A percentile compares a stretch with the other conserved stretches of the same genome.
Conservation (phyloP, 1,139 yeast genomes). For the Hansenula lynferdii region DNA sequence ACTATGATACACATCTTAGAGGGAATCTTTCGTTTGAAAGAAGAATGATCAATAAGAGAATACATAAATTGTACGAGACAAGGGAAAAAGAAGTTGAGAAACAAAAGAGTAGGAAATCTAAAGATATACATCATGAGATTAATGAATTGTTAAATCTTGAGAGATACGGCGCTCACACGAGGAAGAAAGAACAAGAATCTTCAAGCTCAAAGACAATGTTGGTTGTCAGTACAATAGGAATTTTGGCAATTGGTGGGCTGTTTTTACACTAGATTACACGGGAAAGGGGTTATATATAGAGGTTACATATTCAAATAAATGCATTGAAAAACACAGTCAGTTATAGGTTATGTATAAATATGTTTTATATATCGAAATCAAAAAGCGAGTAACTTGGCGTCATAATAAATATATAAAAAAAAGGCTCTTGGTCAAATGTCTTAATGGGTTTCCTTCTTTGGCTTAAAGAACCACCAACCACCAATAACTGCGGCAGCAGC, state of each 20-base stretch:
- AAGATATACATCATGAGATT: not conserved
- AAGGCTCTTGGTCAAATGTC: not conserved
- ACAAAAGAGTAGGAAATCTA: conserved; percentile 2
- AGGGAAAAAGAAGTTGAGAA: not conserved
- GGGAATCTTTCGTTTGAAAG: conserved; percentile 63
- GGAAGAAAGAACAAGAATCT: not conserved
- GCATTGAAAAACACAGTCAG: not conserved
- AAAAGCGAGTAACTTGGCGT: not conserved
- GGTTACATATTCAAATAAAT: not conserved
- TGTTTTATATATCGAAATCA: no score
- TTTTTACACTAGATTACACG: conserved; percentile 3
- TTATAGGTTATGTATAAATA: not conserved
- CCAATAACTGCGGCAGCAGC: conserved; percentile 17
- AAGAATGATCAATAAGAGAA: conserved; percentile 38
- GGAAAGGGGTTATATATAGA: not conserved
- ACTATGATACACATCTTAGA: conserved; percentile 56
- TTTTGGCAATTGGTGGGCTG: conserved; percentile 4
- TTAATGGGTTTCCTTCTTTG: conserved; percentile 7
- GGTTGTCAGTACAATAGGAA: conserved; percentile 1
- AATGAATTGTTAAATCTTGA: not conserved
- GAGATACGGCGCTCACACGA: not conserved
- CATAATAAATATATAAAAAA: no score
- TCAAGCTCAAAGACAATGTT: not conserved
- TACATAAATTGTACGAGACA: conserved; percentile 3
- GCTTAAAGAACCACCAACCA: conserved; percentile 19